Percentiles rank a stretch among this genome's conserved stretches.
Evolutionary conservation across 163 green algal species (phyloP).

Genomic region (Coccomyxa subellipsoidea): DNA sequence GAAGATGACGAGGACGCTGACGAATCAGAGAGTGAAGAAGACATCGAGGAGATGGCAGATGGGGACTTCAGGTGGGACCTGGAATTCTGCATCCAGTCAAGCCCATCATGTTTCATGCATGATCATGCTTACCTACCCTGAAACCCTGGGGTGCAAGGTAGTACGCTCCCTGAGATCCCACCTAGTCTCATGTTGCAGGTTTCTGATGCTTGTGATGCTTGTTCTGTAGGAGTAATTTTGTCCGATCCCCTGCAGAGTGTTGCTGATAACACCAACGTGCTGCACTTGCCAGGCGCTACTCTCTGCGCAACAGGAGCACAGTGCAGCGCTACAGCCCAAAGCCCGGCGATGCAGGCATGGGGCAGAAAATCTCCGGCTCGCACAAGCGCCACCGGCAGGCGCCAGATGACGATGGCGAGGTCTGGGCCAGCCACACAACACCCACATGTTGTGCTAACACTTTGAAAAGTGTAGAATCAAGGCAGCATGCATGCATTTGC

Average conservation of each 20-base stretch:
- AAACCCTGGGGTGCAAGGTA: background rate
- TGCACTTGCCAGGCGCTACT: background rate
- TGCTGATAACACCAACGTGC: too few species aligned
- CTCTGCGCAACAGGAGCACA: background rate
- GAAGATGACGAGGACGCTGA: background rate
- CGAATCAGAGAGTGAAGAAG: background rate
- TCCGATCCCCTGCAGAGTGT: too few species aligned
- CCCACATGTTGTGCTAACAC: background rate
- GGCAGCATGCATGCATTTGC: background rate
- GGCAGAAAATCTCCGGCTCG: background rate
- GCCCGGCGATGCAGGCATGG: background rate
- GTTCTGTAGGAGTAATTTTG: too few species aligned
- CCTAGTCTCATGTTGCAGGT: too few species aligned
- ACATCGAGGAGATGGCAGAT: background rate
- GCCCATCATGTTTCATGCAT: background rate
- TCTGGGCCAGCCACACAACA: background rate
- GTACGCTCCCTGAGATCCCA: background rate
- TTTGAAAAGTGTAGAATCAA: background rate
- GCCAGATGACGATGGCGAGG: background rate
- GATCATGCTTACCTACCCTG: background rate
- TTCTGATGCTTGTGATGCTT: too few species aligned
- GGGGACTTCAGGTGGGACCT: background rate
- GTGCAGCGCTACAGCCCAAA: constrained; percentile 13
- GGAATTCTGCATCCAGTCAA: too few species aligned
- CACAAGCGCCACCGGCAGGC: background rate